These are phyloP conservation scores for Suillus subluteus DNA, from an alignment of 768 basidiomycete species.

Conservation along the genomic window DNA sequence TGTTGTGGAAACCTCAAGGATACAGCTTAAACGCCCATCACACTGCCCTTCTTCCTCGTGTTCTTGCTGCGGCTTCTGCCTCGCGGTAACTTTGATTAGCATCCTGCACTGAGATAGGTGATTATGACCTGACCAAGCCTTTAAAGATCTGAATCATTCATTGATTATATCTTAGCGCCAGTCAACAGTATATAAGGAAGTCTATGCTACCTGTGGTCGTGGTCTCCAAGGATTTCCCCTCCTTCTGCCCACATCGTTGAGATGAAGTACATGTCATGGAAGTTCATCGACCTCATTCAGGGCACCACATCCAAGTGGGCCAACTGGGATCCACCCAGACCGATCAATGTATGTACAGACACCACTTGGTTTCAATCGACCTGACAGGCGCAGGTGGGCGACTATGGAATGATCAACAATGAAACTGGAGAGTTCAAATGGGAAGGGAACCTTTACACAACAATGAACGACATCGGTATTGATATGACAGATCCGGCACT, in stretches of 20 bases:
- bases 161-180: not conserved
- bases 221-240: too few relatives aligned
- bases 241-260: not conserved
- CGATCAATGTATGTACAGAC: constrained; percentile 22
- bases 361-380: not conserved
- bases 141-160: not conserved
- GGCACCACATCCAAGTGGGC: constrained; percentile 38
- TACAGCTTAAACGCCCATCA: not conserved
- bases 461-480: not conserved
- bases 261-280: constrained; percentile 20
- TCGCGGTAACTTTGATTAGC: not conserved
- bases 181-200: not conserved
- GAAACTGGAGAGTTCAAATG: constrained; percentile 25
- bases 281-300: constrained; percentile 39
- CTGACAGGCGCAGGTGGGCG: constrained; percentile 26
- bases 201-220: not conserved
- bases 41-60: not conserved
- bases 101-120: not conserved
- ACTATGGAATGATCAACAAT: constrained; percentile 28
- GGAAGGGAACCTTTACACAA: constrained; percentile 21
- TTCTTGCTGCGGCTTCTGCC: not conserved
- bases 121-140: not conserved
- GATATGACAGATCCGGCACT: constrained; percentile 8
- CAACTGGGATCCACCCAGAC: constrained; percentile 40
- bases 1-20: not conserved